These are phyloP conservation scores for Hymenochaete sp. DNA, from an alignment of 1,284 basidiomycete genomes.

Conservation along the genomic window DNA sequence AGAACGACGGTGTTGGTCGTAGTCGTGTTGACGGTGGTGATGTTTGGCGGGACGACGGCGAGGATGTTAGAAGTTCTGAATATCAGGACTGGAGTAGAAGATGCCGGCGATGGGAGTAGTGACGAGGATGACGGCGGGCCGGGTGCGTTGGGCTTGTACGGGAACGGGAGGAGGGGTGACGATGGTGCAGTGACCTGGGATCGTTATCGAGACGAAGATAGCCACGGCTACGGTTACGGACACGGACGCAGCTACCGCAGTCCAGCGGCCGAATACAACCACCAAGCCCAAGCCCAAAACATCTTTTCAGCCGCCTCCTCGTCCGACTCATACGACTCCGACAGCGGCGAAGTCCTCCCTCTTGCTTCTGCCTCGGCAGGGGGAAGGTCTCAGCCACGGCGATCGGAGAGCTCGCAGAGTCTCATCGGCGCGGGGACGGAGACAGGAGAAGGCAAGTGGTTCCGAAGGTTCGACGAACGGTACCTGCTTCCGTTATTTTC, in stretches of 20 bases:
- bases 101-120: slow-evolving; percentile 75
- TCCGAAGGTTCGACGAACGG: slow-evolving; percentile 90
- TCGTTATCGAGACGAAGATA: slow-evolving; percentile 43
- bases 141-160: slow-evolving; percentile 27
- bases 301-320: slow-evolving; percentile 51
- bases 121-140: slow-evolving; percentile 58
- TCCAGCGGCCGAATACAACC: slow-evolving; percentile 40
- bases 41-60: slow-evolving; percentile 95
- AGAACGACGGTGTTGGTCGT: slow-evolving; percentile 93
- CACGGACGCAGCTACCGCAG: slow-evolving; percentile 33
- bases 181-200: slow-evolving; percentile 28
- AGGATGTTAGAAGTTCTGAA: slow-evolving; percentile 98
- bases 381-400: slow-evolving; percentile 21
- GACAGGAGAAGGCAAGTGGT: slow-evolving; percentile 89
- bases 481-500: slow-evolving; percentile 93
- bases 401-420: slow-evolving; percentile 19
- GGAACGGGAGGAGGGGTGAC: slow-evolving; percentile 22
- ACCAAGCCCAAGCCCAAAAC: slow-evolving; percentile 38
- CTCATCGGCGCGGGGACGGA: slow-evolving; percentile 14
- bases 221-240: slow-evolving; percentile 41
- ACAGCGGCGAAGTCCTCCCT: slow-evolving; percentile 67
- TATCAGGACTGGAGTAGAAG: slow-evolving; percentile 92
- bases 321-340: slow-evolving; percentile 69
- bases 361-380: slow-evolving; percentile 44
- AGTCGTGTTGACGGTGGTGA: slow-evolving; percentile 89